These are phyloP conservation scores for Groenewaldozyma sp. DNA, from an alignment of 1,139 yeast genomes.

Conservation along the genomic window DNA sequence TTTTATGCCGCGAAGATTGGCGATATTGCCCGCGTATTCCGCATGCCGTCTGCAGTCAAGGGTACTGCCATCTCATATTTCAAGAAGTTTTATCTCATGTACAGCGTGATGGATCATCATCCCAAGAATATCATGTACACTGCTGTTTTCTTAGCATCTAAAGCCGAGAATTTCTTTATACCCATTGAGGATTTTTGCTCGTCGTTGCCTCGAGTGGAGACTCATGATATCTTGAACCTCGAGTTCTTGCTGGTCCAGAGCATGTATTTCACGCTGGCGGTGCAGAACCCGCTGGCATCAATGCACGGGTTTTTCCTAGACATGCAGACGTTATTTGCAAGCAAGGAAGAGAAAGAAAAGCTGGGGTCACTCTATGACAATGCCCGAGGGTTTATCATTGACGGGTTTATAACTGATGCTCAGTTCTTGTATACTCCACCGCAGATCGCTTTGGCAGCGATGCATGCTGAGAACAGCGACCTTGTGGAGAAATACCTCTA, in stretches of 20 bases:
- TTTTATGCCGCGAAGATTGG: slow-evolving; percentile 67
- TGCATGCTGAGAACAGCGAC: slow-evolving; percentile 57
- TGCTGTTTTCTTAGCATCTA: slow-evolving; percentile 83
- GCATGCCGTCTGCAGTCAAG: slow-evolving; percentile 55
- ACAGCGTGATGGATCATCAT: slow-evolving; percentile 77
- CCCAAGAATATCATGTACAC: slow-evolving; percentile 78
- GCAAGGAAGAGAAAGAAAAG: slow-evolving; percentile 9
- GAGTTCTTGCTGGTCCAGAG: slow-evolving; percentile 73
- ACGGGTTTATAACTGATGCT: slow-evolving; percentile 64
- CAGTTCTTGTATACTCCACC: slow-evolving; percentile 81
- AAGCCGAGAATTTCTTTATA: slow-evolving; percentile 83
- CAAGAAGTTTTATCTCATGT: slow-evolving; percentile 66
- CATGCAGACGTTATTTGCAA: slow-evolving; percentile 52
- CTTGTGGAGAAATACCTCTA: slow-evolving; percentile 57
- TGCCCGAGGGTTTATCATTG: slow-evolving; percentile 56
- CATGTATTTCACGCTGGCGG: slow-evolving; percentile 67
- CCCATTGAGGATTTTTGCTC: slow-evolving; percentile 74
- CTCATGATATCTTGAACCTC: slow-evolving; percentile 58
- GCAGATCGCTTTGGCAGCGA: slow-evolving; percentile 84
- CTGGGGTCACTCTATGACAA: slow-evolving; percentile 45
- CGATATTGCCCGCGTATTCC: slow-evolving; percentile 46
- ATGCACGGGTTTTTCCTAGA: slow-evolving; percentile 89
- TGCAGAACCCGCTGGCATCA: slow-evolving; percentile 83
- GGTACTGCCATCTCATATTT: slow-evolving; percentile 85
- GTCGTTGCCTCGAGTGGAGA: slow-evolving; percentile 53